Conservation (phyloP, 2,329 filamentous ascomycete species). For the Nemania sp. region DNA sequence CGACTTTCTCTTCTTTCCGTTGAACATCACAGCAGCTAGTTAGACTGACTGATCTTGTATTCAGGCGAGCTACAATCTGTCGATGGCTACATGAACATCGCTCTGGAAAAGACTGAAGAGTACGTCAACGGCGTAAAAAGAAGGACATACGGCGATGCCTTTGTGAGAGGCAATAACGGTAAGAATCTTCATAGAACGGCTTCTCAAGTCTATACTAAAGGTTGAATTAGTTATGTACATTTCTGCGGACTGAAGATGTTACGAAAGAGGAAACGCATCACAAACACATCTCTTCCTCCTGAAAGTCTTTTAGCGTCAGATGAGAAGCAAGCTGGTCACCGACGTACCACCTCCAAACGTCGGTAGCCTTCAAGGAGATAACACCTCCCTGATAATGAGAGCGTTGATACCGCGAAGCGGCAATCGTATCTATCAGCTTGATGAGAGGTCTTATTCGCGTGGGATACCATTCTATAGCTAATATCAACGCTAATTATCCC, state of each 20-base stretch:
- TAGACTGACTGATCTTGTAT: neutral
- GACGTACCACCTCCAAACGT: too few relatives aligned
- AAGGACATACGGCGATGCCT: conserved; percentile 88
- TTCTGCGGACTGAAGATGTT: conserved; percentile 58
- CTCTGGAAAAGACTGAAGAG: conserved; percentile 92
- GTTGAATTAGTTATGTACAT: conserved; percentile 66
- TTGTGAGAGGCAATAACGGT: conserved; percentile 97
- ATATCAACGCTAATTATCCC: conserved; percentile 9
- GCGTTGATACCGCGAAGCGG: neutral
- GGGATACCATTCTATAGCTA: too few relatives aligned
- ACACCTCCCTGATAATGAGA: neutral
- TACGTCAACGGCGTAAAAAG: conserved; percentile 83
- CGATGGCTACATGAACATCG: conserved; percentile 99
- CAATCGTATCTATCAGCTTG: neutral
- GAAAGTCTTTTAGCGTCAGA: neutral
- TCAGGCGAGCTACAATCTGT: conserved; percentile 93
- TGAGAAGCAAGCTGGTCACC: neutral
- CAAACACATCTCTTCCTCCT: neutral
- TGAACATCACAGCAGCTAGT: neutral
- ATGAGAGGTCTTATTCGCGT: too few relatives aligned
- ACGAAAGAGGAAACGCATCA: neutral
- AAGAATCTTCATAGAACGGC: conserved; percentile 7
- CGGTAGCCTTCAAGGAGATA: too few relatives aligned
- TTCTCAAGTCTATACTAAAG: conserved; percentile 24
- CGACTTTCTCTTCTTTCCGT: conserved; percentile 8